Evolutionary conservation across 768 basidiomycete genomes (phyloP).

Genomic region (Serpula lacrymans): DNA sequence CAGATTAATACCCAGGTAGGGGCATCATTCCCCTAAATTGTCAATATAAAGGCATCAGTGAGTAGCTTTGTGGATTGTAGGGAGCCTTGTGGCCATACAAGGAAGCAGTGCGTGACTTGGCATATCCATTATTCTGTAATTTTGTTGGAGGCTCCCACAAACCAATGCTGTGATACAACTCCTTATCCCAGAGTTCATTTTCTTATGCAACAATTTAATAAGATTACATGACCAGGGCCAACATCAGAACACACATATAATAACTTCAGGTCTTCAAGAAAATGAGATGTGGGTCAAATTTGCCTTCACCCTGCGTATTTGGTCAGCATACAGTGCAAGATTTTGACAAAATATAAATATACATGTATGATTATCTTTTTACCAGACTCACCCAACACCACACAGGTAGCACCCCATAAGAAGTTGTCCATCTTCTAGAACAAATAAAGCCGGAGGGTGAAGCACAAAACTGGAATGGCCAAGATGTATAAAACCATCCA

Average conservation of each 20-base stretch:
- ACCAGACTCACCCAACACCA: conserved; percentile 87
- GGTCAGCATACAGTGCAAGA: conserved; percentile 3
- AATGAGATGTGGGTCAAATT: conserved; percentile 85
- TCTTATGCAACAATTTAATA: conserved; percentile 49
- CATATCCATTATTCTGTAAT: conserved; percentile 61
- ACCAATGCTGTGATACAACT: conserved; percentile 85
- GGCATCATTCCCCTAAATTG: conserved; percentile 47
- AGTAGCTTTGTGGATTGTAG: conserved; percentile 66
- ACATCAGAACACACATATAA: conserved; percentile 52
- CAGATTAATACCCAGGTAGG: conserved; percentile 67
- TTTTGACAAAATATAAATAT: conserved; percentile 24
- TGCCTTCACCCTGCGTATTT: conserved; percentile 74
- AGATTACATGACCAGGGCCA: neutral
- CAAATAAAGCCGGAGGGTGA: conserved; percentile 85
- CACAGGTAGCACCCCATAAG: conserved; percentile 83
- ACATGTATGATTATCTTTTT: conserved; percentile 92
- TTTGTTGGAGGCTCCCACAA: conserved; percentile 79
- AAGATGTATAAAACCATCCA: conserved; percentile 92
- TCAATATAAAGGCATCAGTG: conserved; percentile 68
- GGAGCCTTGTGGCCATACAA: conserved; percentile 78
- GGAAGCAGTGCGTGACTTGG: conserved; percentile 68
- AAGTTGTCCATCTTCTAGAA: conserved; percentile 97
- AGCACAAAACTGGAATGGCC: conserved; percentile 84
- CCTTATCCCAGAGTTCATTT: conserved; percentile 93
- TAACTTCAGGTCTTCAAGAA: conserved; percentile 92